Evolutionary conservation across 805 yeast species (phyloP), one percentile per base, ranked within the genome.

Genomic region (Ogataea nonfermentans): DNA sequence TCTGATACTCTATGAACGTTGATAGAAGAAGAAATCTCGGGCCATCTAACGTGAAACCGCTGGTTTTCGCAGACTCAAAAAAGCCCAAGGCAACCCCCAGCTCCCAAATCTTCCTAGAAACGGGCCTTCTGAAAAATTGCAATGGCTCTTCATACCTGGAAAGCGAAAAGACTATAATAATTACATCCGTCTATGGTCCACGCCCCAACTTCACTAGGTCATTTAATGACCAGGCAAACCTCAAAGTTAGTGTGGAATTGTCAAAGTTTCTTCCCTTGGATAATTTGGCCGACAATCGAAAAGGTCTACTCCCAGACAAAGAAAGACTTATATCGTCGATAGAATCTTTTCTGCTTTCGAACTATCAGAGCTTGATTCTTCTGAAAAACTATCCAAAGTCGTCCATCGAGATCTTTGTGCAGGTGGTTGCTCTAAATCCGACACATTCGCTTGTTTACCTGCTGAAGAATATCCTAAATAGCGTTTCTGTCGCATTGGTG

Each of bases 1-100:
- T 10, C 25, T 8, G 5, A 19, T 5, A 19, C 13, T n/a, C 38
- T 19, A 32, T 37, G 41, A 37, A 37, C 25, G 27, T 23, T 20
- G 97, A 91, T 57, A 77, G 96, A 70, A 78, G 95, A 71, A 74
- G 96, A 59, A 70, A 89, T n/a, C 55, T 84, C 23, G 96, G 96
- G 0, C 97, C 97, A 0, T 56, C 74, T 0, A 80, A 76, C 48
- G 85, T 85, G 1, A 71, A 67, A 35, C 77, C 78, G 2, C 57
- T 83, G 10, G 60, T 57, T 0, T 72, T 76, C 47, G 66, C 52
- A 10, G 24, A 40, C 9, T 35, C 38, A 28, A 33, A 34, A 32
- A 50, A 33, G 39, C 52, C 29, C 49, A 50, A 24, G 25, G 30
- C 44, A 26, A 47, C 49, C 22, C 36, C 29, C 22, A 41, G 24